Conservation (phyloP, 73 alveolate genomes). For the Vitrella brassicaformis region DNA sequence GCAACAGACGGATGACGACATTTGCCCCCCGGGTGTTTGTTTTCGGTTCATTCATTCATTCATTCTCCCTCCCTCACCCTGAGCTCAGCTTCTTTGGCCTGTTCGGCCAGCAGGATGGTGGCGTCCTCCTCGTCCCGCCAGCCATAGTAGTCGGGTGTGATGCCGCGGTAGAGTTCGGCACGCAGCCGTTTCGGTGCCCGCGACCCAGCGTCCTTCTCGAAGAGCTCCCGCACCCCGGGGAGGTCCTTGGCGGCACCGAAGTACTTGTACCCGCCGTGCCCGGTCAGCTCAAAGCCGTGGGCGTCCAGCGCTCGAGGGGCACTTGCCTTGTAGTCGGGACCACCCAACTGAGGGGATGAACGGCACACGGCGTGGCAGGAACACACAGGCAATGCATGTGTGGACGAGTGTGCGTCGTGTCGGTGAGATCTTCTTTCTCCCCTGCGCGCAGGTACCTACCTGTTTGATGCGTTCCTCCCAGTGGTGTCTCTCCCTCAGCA, state of each 20-base stretch:
- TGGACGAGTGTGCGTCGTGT: too few relatives aligned
- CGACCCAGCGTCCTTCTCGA: not conserved
- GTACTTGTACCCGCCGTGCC: constrained; percentile 82
- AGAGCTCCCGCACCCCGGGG: constrained; percentile 45
- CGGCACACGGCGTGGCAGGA: too few relatives aligned
- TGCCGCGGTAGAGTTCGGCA: not conserved
- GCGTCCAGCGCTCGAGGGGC: constrained; percentile 60
- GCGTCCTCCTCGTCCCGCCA: not conserved
- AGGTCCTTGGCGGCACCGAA: constrained; percentile 93
- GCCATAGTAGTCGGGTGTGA: not conserved
- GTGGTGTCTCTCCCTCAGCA: constrained; percentile 66
- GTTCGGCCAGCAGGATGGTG: not conserved
- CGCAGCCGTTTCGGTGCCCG: not conserved
- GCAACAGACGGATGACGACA: too few relatives aligned
- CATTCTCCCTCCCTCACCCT: not conserved
- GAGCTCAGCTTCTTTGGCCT: not conserved
- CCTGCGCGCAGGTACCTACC: too few relatives aligned
- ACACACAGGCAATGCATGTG: too few relatives aligned
- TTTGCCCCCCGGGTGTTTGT: too few relatives aligned
- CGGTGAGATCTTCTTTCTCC: too few relatives aligned
- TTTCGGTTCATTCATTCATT: too few relatives aligned
- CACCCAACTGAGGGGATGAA: too few relatives aligned
- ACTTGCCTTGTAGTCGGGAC: constrained; percentile 79
- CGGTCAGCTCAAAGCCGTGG: constrained; percentile 82
- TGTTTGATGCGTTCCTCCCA: constrained; percentile 87